Conservation (phyloP, 2,329 filamentous ascomycete species). For the Trichoderma endophyticum region DNA sequence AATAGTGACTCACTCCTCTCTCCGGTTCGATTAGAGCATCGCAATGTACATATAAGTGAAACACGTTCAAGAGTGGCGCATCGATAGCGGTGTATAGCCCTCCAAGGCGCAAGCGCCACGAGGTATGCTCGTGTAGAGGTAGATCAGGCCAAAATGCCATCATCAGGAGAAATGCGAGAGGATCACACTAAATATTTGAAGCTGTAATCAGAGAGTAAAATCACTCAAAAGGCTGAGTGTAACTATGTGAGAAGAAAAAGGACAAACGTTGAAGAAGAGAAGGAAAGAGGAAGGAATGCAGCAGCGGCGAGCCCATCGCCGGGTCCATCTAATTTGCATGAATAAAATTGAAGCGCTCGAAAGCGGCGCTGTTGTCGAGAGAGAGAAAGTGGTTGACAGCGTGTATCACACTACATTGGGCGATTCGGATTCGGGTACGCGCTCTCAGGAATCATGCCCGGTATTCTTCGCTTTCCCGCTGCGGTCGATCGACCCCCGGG, state of each 20-base stretch:
- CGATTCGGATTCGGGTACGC: slow-evolving; percentile 49
- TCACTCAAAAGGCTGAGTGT: background rate
- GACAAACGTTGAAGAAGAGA: background rate
- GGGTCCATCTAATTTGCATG: background rate
- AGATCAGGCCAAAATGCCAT: background rate
- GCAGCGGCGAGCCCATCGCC: background rate
- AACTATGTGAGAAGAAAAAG: background rate
- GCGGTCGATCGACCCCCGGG: slow-evolving; percentile 43
- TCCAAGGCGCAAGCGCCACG: background rate
- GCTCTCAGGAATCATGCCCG: slow-evolving; percentile 51
- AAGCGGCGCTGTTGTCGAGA: background rate
- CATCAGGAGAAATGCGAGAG: background rate
- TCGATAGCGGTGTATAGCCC: background rate
- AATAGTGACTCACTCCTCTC: background rate
- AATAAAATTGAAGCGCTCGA: background rate
- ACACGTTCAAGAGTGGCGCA: background rate
- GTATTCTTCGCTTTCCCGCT: slow-evolving; percentile 28
- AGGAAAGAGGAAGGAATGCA: background rate
- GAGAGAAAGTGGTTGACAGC: background rate
- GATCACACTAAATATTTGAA: background rate
- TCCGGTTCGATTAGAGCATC: background rate
- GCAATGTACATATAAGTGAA: background rate
- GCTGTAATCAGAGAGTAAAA: background rate
- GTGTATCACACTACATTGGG: slow-evolving; percentile 22
- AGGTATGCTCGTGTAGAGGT: background rate